Evolutionary conservation across 169 alveolate species (phyloP).

Genomic region (Plasmodium gaboni): DNA sequence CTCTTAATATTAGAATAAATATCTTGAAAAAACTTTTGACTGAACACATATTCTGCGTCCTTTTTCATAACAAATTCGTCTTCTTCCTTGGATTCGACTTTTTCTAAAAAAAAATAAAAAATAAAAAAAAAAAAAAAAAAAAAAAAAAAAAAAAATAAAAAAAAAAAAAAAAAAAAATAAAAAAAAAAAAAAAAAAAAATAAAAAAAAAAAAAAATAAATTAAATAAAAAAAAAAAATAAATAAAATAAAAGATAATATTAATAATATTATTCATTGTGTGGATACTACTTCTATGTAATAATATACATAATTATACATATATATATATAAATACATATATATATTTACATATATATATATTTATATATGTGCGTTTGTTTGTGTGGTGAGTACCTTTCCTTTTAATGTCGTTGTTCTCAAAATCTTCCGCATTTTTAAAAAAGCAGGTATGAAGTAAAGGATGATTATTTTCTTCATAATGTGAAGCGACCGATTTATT

Average conservation of each 20-base stretch:
- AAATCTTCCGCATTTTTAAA: slow-evolving; percentile 51
- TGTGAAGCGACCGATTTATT: not conserved
- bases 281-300: too few relatives aligned
- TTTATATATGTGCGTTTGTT: not conserved
- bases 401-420: slow-evolving; percentile 40
- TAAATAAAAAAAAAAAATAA: too few relatives aligned
- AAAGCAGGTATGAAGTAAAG: slow-evolving; percentile 28
- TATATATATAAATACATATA: not conserved
- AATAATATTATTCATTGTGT: too few relatives aligned
- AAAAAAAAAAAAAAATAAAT: not conserved
- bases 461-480: slow-evolving; percentile 11
- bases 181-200: not conserved
- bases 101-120: slow-evolving; percentile 3
- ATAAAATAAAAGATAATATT: too few relatives aligned
- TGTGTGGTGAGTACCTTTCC: slow-evolving; percentile 14
- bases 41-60: slow-evolving; percentile 63
- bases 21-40: slow-evolving; percentile 38
- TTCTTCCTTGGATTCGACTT: slow-evolving; percentile 39
- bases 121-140: too few relatives aligned
- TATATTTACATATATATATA: not conserved
- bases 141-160: too few relatives aligned
- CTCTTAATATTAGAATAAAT: slow-evolving; percentile 47
- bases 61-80: slow-evolving; percentile 41
- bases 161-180: not conserved
- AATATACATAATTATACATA: too few relatives aligned